Evolutionary conservation across 2,329 filamentous ascomycete species (phyloP).

Genomic region (Fusarium cyanostomum): DNA sequence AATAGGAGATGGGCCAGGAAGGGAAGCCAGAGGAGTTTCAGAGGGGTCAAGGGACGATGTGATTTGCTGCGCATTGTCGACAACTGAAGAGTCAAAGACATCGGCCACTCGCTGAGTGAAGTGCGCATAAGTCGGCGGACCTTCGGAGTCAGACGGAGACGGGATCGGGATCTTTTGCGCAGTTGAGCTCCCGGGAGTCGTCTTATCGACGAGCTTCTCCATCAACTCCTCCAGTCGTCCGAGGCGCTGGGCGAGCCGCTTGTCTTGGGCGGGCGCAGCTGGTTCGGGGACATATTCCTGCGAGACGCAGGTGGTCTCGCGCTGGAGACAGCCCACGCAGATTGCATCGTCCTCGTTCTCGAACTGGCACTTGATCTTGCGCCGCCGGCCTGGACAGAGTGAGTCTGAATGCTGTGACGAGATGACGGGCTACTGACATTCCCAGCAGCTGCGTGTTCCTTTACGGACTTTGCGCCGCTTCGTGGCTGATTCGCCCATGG

Average conservation of each 20-base stretch:
- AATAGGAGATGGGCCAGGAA: neutral
- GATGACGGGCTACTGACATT: conserved; percentile 54
- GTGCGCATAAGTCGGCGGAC: neutral
- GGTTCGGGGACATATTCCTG: conserved; percentile 55
- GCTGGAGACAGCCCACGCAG: conserved; percentile 58
- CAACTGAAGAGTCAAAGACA: conserved; percentile 33
- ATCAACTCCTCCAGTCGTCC: conserved; percentile 58
- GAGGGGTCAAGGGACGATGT: conserved; percentile 13
- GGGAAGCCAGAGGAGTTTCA: conserved; percentile 4
- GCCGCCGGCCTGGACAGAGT: conserved; percentile 47
- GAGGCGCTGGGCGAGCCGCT: conserved; percentile 54
- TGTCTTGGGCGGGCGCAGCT: conserved; percentile 48
- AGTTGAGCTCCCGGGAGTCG: neutral
- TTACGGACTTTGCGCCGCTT: conserved; percentile 58
- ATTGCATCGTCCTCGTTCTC: conserved; percentile 50
- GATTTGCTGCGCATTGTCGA: conserved; percentile 33
- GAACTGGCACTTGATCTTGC: conserved; percentile 64
- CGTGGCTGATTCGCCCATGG: conserved; percentile 29
- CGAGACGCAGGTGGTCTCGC: conserved; percentile 54
- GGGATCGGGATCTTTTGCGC: conserved; percentile 18
- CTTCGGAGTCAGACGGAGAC: conserved; percentile 28
- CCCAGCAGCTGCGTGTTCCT: conserved; percentile 68
- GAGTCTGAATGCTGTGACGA: neutral
- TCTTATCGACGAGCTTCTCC: conserved; percentile 55
- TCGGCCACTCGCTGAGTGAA: conserved; percentile 42